Conservation (phyloP, 495 filamentous ascomycete species). For the Daldinia childiae region DNA sequence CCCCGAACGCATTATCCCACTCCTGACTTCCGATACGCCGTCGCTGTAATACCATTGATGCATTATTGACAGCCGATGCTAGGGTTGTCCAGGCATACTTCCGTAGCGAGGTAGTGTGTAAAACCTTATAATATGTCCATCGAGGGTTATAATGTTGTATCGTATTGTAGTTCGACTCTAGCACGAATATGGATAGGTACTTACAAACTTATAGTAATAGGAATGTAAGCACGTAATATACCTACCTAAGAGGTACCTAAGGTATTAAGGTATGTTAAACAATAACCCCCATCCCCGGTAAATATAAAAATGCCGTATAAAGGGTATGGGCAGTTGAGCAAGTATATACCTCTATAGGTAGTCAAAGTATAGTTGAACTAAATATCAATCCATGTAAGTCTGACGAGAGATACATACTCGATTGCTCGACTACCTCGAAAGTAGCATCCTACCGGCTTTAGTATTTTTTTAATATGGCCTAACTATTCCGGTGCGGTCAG, state of each 20-base stretch:
- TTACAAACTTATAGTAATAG: neutral
- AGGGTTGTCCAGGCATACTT: conserved; percentile 26
- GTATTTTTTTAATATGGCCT: conserved; percentile 35
- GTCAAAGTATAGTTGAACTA: neutral
- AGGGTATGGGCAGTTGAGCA: conserved; percentile 17
- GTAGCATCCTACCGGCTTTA: conserved; percentile 32
- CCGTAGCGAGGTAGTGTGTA: neutral
- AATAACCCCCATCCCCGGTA: conserved; percentile 23
- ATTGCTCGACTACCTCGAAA: conserved; percentile 36
- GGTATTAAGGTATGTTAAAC: no score
- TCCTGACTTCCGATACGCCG: conserved; percentile 22
- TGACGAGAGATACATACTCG: conserved; percentile 41
- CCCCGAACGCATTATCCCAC: conserved; percentile 32
- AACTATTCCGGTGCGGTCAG: conserved; percentile 31
- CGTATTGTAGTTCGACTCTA: conserved; percentile 34
- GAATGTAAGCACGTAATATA: neutral
- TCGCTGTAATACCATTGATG: conserved; percentile 19
- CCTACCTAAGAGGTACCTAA: no score
- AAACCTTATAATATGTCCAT: neutral
- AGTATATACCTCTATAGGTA: conserved; percentile 6
- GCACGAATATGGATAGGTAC: conserved; percentile 17
- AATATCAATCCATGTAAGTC: conserved; percentile 37
- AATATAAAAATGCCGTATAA: conserved; percentile 31
- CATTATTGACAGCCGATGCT: conserved; percentile 22
- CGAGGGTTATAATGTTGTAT: conserved; percentile 26